Evolutionary conservation across 2,329 filamentous ascomycete species (phyloP), one percentile per base, ranked within the genome.

Genomic region (Scytalidium sp.): DNA sequence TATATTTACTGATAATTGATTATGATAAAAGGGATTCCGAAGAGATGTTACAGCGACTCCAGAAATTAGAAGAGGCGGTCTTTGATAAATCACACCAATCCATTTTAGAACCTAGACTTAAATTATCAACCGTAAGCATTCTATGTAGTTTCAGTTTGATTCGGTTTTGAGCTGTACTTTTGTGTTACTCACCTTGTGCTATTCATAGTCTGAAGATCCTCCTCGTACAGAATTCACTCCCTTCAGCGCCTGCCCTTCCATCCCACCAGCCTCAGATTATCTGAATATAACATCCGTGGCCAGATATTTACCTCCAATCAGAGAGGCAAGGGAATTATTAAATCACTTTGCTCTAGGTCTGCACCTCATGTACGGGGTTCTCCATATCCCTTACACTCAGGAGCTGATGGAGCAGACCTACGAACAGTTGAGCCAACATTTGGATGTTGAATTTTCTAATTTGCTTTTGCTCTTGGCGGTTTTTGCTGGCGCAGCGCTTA

Each of bases 361-460:
- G 25, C 48, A 50, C 19, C 44, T 19, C 22, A 46, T n/a, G 15
- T 41, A 40, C 13, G 44, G 32, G 29, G 21, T 50, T 32, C 22
- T 46, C 32, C 48, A 50, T 42, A 47, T 50, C 8, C 44, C 48
- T n/a, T 46, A 13, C 23, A 46, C 43, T n/a, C 48, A 43, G 41
- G 36, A 36, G 19, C 21, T 47, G 19, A 50, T 50, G 48, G 48
- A 50, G 40, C 32, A 46, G 32, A 47, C 44, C 40, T 50, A 50
- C 41, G 10, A 50, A 22, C 25, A 20, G 7, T 41, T 50, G 19
- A 13, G 27, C 3, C 25, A 46, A n/a, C 19, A 27, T 15, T 27
- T 27, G 20, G 23, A 41, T 5, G 43, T 43, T 47, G 19, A 20
- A 15, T 8, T 43, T 2, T 8, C 19, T 20, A 46, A 50, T 32